A percentile compares a stretch with the other conserved stretches of the same genome.
Conservation (phyloP, 257 asterid species). For the Capsicum baccatum region DNA sequence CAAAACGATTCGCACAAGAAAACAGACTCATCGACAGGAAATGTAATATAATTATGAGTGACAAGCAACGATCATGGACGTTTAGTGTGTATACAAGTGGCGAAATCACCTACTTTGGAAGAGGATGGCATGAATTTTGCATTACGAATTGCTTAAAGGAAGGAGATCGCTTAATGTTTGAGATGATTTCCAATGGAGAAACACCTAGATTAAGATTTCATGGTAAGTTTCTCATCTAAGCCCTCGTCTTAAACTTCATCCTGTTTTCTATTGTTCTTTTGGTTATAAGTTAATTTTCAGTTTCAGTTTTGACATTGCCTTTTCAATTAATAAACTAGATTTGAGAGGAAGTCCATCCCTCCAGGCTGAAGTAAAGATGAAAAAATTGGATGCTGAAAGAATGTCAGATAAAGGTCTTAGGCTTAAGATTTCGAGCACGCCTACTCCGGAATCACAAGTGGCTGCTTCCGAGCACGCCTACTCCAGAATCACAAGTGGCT, state of each 20-base stretch:
- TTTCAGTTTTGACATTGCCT: not conserved
- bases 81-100: not conserved
- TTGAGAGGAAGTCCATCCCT: not conserved
- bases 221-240: conserved; percentile 1
- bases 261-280: not conserved
- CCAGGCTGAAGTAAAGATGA: not conserved
- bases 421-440: no score
- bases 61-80: conserved; percentile 9
- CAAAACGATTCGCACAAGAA: not conserved
- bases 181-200: conserved; percentile 1
- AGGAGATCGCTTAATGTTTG: not conserved
- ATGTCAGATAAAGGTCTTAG: no score
- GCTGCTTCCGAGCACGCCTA: no score
- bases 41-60: not conserved
- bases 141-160: conserved; percentile 14
- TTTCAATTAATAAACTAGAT: not conserved
- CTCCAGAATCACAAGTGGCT: no score
- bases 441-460: no score
- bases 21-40: not conserved
- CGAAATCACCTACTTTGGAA: not conserved
- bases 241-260: not conserved
- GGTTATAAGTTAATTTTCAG: not conserved
- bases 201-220: not conserved
- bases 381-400: not conserved
- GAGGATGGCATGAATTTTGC: not conserved